Conservation (phyloP, 2,329 filamentous ascomycete species). For the Teratosphaeria pseudoeucalypti region DNA sequence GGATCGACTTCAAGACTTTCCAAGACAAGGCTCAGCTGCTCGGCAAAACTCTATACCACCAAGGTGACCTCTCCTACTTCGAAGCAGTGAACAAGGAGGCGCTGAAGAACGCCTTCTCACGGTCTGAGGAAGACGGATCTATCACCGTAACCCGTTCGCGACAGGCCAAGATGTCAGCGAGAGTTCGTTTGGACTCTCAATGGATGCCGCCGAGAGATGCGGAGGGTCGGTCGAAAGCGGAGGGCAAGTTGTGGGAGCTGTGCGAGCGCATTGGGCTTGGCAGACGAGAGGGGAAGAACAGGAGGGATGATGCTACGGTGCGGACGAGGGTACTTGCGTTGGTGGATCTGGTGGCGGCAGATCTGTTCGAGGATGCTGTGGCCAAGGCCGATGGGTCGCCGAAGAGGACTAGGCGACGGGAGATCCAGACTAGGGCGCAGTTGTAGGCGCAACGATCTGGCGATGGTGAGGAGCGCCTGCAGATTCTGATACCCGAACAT, state of each 20-base stretch:
- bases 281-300: constrained; percentile 85
- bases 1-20: constrained; percentile 44
- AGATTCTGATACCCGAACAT: background rate
- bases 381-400: constrained; percentile 13
- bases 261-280: constrained; percentile 76
- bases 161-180: constrained; percentile 42
- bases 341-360: constrained; percentile 60
- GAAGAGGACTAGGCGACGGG: constrained; percentile 23
- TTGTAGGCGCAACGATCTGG: constrained; percentile 12
- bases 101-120: constrained; percentile 80
- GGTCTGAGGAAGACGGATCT: constrained; percentile 86
- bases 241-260: constrained; percentile 81
- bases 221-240: constrained; percentile 52
- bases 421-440: constrained; percentile 22
- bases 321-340: constrained; percentile 68
- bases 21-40: constrained; percentile 68
- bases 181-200: constrained; percentile 51
- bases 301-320: constrained; percentile 85
- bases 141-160: constrained; percentile 56
- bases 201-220: constrained; percentile 53
- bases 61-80: constrained; percentile 93
- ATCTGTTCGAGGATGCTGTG: constrained; percentile 50
- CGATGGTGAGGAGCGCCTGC: background rate
- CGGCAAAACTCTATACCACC: constrained; percentile 93
- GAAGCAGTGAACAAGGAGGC: constrained; percentile 98